Evolutionary conservation across 495 filamentous ascomycete species (phyloP).

Genomic region (Penicillium roqueforti): DNA sequence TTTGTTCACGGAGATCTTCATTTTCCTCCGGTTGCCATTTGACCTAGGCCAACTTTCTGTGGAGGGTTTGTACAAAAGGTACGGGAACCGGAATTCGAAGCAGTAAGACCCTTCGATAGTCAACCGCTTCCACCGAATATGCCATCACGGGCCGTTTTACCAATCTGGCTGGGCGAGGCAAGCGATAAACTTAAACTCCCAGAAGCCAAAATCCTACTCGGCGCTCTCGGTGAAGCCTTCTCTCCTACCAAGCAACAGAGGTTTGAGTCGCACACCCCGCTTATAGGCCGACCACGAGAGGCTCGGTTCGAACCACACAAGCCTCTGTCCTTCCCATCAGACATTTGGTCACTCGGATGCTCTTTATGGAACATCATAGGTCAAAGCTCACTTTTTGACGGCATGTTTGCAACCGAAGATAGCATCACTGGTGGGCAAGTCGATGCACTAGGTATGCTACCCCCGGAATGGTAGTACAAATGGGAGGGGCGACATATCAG

Average conservation of each 20-base stretch:
- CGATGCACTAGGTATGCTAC: too few relatives aligned
- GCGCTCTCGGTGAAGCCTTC: conserved; percentile 33
- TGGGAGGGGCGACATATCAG: too few relatives aligned
- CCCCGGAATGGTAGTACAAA: too few relatives aligned
- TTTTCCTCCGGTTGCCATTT: conserved; percentile 18
- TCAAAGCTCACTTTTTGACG: too few relatives aligned
- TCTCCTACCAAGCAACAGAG: neutral
- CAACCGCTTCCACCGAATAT: conserved; percentile 24
- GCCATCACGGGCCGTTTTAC: conserved; percentile 17
- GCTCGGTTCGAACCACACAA: neutral
- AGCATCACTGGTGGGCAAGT: too few relatives aligned
- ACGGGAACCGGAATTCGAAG: conserved; percentile 22
- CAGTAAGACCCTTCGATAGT: conserved; percentile 22
- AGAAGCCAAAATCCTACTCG: conserved; percentile 32
- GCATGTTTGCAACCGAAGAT: too few relatives aligned
- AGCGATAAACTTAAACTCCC: conserved; percentile 23
- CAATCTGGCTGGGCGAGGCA: conserved; percentile 30
- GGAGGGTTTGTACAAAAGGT: conserved; percentile 25
- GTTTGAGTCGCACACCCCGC: neutral
- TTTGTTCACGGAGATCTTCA: conserved; percentile 35
- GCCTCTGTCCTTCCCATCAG: too few relatives aligned
- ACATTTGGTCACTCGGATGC: too few relatives aligned
- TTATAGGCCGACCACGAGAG: neutral
- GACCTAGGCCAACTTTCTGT: conserved; percentile 21
- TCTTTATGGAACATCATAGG: too few relatives aligned